phyloP scores from a whole-genome alignment of 495 filamentous ascomycete genomes.

The Recurvomyces mirabilis region DNA sequence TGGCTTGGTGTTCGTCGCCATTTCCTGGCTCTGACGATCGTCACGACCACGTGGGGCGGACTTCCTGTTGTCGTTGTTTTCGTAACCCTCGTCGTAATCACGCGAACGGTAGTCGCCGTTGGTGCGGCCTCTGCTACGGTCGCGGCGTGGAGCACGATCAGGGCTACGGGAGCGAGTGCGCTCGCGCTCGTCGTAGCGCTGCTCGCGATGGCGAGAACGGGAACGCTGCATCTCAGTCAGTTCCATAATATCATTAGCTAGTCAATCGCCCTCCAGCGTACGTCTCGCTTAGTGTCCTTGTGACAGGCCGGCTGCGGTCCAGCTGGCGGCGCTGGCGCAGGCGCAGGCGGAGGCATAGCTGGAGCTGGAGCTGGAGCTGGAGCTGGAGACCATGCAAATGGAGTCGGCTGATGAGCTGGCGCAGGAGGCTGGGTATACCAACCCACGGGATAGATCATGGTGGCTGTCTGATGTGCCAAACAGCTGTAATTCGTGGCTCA shows the following conservation, averaged over 20 bases:
- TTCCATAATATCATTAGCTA: no score
- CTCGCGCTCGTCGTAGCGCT: constrained; percentile 68
- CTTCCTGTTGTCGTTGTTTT: constrained; percentile 57
- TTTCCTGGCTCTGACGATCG: constrained; percentile 72
- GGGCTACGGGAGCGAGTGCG: constrained; percentile 88
- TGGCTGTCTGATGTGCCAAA: no score
- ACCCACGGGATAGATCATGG: no score
- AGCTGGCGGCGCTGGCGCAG: no score
- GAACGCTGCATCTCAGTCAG: no score
- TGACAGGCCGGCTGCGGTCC: no score
- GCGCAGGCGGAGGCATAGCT: neutral
- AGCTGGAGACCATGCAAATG: no score
- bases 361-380: no score
- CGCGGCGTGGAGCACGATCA: no score
- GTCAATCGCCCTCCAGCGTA: neutral
- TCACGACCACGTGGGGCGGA: constrained; percentile 44
- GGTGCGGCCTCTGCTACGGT: constrained; percentile 61
- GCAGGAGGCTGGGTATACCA: no score
- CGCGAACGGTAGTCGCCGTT: constrained; percentile 73
- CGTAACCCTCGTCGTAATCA: constrained; percentile 67
- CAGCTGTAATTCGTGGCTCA: no score
- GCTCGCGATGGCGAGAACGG: constrained; percentile 79
- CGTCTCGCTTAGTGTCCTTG: neutral
- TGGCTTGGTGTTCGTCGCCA: constrained; percentile 86
- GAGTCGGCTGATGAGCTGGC: no score